Evolutionary conservation across 2,329 filamentous ascomycete genomes (phyloP).

Genomic region (Colletotrichum endophyticum): DNA sequence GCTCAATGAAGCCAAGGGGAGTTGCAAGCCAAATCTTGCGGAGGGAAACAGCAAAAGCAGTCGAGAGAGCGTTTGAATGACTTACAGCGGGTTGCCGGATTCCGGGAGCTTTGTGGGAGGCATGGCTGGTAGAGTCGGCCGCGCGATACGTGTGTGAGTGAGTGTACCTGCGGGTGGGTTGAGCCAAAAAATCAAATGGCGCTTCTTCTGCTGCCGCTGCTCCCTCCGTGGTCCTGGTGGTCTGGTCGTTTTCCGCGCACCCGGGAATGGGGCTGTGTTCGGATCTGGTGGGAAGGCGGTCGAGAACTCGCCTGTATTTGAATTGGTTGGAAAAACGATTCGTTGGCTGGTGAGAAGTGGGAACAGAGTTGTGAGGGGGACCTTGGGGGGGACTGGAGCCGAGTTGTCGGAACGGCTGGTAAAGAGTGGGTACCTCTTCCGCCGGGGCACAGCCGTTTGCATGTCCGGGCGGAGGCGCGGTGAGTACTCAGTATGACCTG

Average conservation of each 20-base stretch:
- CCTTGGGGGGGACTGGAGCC: neutral
- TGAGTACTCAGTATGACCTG: neutral
- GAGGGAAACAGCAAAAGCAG: neutral
- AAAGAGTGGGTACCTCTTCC: neutral
- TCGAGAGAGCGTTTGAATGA: constrained; percentile 8
- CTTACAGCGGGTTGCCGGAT: constrained; percentile 54
- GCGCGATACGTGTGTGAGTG: neutral
- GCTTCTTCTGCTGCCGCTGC: neutral
- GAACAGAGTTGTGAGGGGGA: neutral
- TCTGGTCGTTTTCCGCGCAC: neutral
- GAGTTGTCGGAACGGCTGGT: constrained; percentile 8
- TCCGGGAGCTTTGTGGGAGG: constrained; percentile 50
- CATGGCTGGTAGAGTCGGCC: constrained; percentile 32
- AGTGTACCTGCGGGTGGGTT: neutral
- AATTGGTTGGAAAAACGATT: neutral
- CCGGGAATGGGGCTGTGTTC: constrained; percentile 1
- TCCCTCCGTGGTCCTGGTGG: neutral
- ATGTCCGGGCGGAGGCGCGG: neutral
- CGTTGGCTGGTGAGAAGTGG: neutral
- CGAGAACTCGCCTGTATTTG: neutral
- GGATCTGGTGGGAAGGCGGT: neutral
- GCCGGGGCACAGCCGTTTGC: neutral
- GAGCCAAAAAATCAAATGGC: neutral
- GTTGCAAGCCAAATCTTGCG: neutral
- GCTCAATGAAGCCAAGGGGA: neutral